These are phyloP conservation scores for Sphaerostilbella broomeana DNA, from an alignment of 2,329 filamentous ascomycete genomes.

Conservation along the genomic window DNA sequence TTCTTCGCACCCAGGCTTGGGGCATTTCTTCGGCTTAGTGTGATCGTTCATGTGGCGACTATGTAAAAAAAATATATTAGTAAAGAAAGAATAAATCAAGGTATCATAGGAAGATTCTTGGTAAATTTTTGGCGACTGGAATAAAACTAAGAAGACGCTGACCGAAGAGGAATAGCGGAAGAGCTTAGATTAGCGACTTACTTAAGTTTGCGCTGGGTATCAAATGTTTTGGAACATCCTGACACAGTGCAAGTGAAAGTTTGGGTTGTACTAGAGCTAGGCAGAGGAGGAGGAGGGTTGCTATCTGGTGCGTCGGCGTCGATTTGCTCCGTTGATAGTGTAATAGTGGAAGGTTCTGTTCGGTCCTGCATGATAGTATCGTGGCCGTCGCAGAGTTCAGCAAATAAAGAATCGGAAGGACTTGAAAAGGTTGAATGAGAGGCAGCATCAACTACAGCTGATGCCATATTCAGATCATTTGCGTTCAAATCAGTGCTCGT, in stretches of 20 bases:
- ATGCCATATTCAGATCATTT: not conserved
- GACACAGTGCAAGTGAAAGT: not conserved
- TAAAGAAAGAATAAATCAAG: too few species aligned
- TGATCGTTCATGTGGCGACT: slow-evolving; percentile 7
- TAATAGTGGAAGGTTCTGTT: not conserved
- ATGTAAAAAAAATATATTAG: not conserved
- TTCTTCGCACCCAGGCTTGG: not conserved
- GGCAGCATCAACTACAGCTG: not conserved
- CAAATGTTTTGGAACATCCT: not conserved
- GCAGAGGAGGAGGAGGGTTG: not conserved
- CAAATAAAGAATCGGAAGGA: not conserved
- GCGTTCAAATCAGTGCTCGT: not conserved
- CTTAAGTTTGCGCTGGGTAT: not conserved
- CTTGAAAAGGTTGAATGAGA: slow-evolving; percentile 2
- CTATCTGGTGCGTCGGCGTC: not conserved
- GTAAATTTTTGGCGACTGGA: too few species aligned
- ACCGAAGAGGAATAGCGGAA: too few species aligned
- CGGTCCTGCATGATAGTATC: not conserved
- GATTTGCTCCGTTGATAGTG: not conserved
- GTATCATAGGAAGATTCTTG: too few species aligned
- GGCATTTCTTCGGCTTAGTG: slow-evolving; percentile 3
- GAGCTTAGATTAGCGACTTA: not conserved
- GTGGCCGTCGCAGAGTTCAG: not conserved
- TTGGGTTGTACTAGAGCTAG: not conserved
- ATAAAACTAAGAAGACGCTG: too few species aligned